Percentiles rank a stretch among this genome's conserved stretches.
Evolutionary conservation across 768 basidiomycete species (phyloP).

Genomic region (Coprinopsis strossmayeri): DNA sequence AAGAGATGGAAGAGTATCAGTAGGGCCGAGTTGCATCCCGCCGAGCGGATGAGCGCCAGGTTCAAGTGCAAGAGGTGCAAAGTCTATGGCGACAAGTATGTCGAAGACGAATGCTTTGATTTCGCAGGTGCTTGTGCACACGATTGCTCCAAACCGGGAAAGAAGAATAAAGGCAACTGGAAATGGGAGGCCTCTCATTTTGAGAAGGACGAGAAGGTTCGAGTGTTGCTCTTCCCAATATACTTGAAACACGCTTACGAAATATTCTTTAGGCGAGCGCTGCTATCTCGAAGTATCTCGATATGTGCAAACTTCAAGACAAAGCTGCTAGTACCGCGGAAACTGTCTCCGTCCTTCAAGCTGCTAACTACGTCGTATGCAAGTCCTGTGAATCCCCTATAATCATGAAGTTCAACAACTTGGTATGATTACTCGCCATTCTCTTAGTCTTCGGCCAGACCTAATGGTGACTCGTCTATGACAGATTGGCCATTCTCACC

Average conservation of each 20-base stretch:
- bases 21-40: slow-evolving; percentile 42
- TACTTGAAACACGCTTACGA: background rate
- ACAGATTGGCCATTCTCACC: slow-evolving; percentile 56
- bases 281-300: slow-evolving; percentile 32
- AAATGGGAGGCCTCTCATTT: slow-evolving; percentile 49
- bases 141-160: slow-evolving; percentile 35
- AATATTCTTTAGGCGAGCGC: slow-evolving; percentile 37
- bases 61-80: slow-evolving; percentile 54
- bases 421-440: slow-evolving; percentile 29
- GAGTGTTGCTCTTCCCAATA: slow-evolving; percentile 1
- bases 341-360: slow-evolving; percentile 12
- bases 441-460: background rate
- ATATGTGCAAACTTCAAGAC: slow-evolving; percentile 16
- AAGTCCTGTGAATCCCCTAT: slow-evolving; percentile 42
- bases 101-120: slow-evolving; percentile 41
- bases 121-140: slow-evolving; percentile 57
- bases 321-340: slow-evolving; percentile 24
- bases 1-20: slow-evolving; percentile 44
- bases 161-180: slow-evolving; percentile 16
- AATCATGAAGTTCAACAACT: slow-evolving; percentile 36
- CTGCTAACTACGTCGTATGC: slow-evolving; percentile 36
- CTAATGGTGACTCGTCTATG: background rate
- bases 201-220: slow-evolving; percentile 52
- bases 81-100: slow-evolving; percentile 24
- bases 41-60: slow-evolving; percentile 49